These are phyloP conservation scores for Cucurbita maxima DNA, from an alignment of 306 rosid species.

Conservation along the genomic window DNA sequence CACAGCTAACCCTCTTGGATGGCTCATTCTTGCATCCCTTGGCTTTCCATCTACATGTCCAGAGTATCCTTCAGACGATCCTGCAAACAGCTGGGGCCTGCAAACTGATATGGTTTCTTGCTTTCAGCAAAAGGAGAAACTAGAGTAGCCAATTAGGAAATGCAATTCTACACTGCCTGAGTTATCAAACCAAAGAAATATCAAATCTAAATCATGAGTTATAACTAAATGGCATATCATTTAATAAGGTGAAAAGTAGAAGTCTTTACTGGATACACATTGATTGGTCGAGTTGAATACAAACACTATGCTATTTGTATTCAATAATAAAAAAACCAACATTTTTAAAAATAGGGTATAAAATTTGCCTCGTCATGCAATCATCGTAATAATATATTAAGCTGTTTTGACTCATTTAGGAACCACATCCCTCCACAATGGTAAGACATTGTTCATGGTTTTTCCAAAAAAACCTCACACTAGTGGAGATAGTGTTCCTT, in stretches of 20 bases:
- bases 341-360: neutral
- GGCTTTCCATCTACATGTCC: slow-evolving; percentile 87
- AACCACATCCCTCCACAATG: neutral
- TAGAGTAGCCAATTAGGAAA: slow-evolving; percentile 8
- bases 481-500: too few species aligned
- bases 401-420: neutral
- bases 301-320: too few species aligned
- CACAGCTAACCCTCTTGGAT: slow-evolving; percentile 72
- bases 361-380: neutral
- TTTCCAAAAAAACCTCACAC: too few species aligned
- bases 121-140: slow-evolving; percentile 11
- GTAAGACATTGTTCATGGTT: too few species aligned
- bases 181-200: neutral
- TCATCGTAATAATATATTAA: neutral
- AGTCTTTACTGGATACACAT: neutral
- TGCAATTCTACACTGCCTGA: neutral
- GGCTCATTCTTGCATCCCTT: slow-evolving; percentile 87
- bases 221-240: neutral
- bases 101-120: slow-evolving; percentile 47
- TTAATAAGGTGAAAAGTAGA: neutral
- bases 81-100: slow-evolving; percentile 74
- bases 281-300: neutral
- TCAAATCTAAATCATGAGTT: neutral
- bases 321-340: neutral
- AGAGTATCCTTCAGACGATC: slow-evolving; percentile 80